A percentile compares a stretch with the other conserved stretches of the same genome.
Conservation (phyloP, 495 filamentous ascomycete genomes). For the Hypoxylon fuscum region DNA sequence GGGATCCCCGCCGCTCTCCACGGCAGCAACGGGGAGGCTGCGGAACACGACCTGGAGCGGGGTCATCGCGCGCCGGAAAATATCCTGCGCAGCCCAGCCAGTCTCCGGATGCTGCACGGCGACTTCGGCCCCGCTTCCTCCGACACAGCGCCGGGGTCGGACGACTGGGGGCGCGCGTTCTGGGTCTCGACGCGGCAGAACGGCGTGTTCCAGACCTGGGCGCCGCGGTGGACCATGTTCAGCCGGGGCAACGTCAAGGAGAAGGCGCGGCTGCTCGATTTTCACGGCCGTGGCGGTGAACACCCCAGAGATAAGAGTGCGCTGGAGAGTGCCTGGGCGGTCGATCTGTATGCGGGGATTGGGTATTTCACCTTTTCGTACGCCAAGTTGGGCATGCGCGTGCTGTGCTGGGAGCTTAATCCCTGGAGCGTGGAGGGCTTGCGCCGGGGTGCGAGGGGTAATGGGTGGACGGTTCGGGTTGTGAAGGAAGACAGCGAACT, state of each 20-base stretch:
- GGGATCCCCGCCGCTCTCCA: slow-evolving; percentile 65
- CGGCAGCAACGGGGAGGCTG: background rate
- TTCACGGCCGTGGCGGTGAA: slow-evolving; percentile 45
- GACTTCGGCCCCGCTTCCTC: slow-evolving; percentile 65
- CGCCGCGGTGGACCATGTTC: slow-evolving; percentile 91
- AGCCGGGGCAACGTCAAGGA: slow-evolving; percentile 87
- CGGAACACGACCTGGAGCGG: too few relatives aligned
- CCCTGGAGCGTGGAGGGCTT: slow-evolving; percentile 87
- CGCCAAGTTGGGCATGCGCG: slow-evolving; percentile 72
- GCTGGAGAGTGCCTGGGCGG: slow-evolving; percentile 54
- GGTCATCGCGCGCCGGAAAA: too few relatives aligned
- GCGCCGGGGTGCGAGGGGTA: slow-evolving; percentile 70
- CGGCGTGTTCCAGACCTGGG: slow-evolving; percentile 84
- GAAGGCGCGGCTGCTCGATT: slow-evolving; percentile 75
- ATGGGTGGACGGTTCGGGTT: slow-evolving; percentile 69
- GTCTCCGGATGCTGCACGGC: slow-evolving; percentile 70
- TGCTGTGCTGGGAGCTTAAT: slow-evolving; percentile 91
- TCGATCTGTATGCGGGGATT: slow-evolving; percentile 91
- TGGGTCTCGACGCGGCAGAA: slow-evolving; percentile 82
- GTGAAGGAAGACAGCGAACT: slow-evolving; percentile 50
- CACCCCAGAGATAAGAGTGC: background rate
- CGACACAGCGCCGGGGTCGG: slow-evolving; percentile 11
- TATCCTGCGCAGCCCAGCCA: slow-evolving; percentile 70
- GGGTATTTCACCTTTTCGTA: slow-evolving; percentile 93
- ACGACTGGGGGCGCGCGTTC: slow-evolving; percentile 70